Evolutionary conservation across 73 alveolate species (phyloP), one percentile per base, ranked within the genome.

Genomic region (Symbiodinium natans): DNA sequence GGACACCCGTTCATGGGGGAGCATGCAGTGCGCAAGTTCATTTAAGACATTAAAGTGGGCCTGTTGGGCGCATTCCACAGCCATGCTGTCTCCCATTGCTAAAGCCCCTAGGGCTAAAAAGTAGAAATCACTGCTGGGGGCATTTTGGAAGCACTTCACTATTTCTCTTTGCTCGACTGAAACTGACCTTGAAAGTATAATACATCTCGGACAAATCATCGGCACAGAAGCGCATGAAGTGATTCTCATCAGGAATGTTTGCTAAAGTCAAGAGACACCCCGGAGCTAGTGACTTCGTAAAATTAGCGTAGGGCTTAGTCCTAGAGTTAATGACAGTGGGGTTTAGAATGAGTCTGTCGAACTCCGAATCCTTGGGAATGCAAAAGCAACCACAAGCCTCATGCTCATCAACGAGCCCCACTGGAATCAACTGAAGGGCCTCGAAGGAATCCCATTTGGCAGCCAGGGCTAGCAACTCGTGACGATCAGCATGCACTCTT

Each of bases 181-280:
- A 38, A 1, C 73, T 15, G 0, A 86, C 93, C 0, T 2, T 7
- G 31, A 86, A 86, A 2, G 93, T 86, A 54, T 86, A 86, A 29
- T 86, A 86, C 33, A 86, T 36, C 59, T 86, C 93, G 15, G 63
- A 56, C 39, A 86, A 40, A 29, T 86, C 93, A 27, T 86, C 93
- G 11, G 52, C n/a, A 34, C 63, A n/a, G 21, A 86, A 1, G 85
- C 85, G 85, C 0, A 83, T 11, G 38, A 86, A 19, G 2, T 86
- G 31, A 3, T 54, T 41, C 33, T 8, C 59, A 1, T 56, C 10
- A 7, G 10, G 41, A 54, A 86, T 19, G 8, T 71, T 83, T 0
- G 36, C 17, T 40, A 34, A 13, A 1, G 80, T 40, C 27, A 42
- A 9, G 46, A 86, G 1, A 5, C 29, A 39, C 17, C 93, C 93